Evolutionary conservation across 805 yeast species (phyloP), one percentile per base, ranked within the genome.

Genomic region (Ogataea trehalophila): DNA sequence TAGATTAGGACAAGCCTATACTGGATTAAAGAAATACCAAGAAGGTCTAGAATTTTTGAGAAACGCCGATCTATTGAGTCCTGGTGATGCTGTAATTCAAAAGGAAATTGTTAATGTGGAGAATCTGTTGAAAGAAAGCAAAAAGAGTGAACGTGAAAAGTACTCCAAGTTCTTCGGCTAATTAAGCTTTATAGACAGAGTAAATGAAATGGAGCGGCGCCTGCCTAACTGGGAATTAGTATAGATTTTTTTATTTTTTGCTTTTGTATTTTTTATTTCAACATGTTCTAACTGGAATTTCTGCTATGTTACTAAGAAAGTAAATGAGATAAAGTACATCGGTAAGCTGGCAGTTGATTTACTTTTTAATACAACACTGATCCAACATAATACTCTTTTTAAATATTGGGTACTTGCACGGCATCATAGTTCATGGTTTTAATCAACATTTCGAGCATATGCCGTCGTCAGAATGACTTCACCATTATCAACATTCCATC

Each of bases 101-200:
- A 62, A 57, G 22, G 85, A 78, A 51, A 57, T 79, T 26, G 62
- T 62, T 31, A 61, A 57, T 13, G 74, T 75, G 0, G 73, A 78
- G 50, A 59, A 56, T 8, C 33, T 70, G 22, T 54, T 79, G 2
- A 71, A 72, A 23, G 65, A 69, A 33, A 64, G 67, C 36, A 81
- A 77, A 58, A 69, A 71, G 37, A 71, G 69, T 15, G 82, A 81
- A 50, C 77, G 72, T 58, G 74, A 75, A 42, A 79, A 73, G 48
- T 77, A 80, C 52, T 75, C 88, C 16, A 84, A 80, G 60, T 85
- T 86, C 61, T 86, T 86, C 57, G 63, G 65, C 29, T 63, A 44
- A 48, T 7, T 11, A 15, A 23, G 3, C n/a, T 14, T 23, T 37
- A 18, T 14, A 14, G 23, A 39, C 14, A 7, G 2, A 15, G 26